Base-by-base conservation (phyloP, 176 grass and related monocot species). In the Triticum turgidum region DNA sequence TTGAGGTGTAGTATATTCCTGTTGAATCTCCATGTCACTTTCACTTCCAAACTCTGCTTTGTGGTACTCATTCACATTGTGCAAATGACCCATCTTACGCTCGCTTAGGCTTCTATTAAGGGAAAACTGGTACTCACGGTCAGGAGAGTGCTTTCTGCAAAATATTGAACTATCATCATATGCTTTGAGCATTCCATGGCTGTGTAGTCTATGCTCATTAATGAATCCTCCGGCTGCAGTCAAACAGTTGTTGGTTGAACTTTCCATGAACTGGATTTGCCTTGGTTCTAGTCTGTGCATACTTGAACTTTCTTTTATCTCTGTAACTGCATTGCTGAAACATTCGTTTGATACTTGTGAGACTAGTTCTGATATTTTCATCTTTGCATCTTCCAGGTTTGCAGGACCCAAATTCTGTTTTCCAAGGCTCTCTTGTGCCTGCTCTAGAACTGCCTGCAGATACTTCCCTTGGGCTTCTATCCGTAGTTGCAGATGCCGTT, bases 401-500 rank as follows among this genome's bases (percentile, higher is more conserved):
- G 88, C 85, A 81, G 92, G 84, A 63, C 86, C 78, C 63, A 84
- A 79, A 64, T 84, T 95, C 56, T 95, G 89, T 73, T 95, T 95
- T 71, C 93, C 93, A 81, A 98, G 89, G 56, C 89, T 95, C 73
- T 98, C 95, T 78, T 98, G 93, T 68, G 95, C 95, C 83, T 98
- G 92, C 83, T 98, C 95, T 72, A 98, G 89, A 86, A 98, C 93
- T 70, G 95, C 87, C 80, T 98, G 95, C 63, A 98, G 86, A 75
- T 97, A 97, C 59, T 97, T 97, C 67, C 95, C 95, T 90, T 94
- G 92, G 77, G 95, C 95, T 84, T 97, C 93, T 83, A 98, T 98
- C 38, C 91, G 88, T 67, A 98, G 77, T 78, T 98, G 95, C 73
- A 98, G 87, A 80, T 95, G 93, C 69, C 93, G 82, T 82, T 98